Evolutionary conservation across 768 basidiomycete genomes (phyloP).

Genomic region (Mycena maculata): DNA sequence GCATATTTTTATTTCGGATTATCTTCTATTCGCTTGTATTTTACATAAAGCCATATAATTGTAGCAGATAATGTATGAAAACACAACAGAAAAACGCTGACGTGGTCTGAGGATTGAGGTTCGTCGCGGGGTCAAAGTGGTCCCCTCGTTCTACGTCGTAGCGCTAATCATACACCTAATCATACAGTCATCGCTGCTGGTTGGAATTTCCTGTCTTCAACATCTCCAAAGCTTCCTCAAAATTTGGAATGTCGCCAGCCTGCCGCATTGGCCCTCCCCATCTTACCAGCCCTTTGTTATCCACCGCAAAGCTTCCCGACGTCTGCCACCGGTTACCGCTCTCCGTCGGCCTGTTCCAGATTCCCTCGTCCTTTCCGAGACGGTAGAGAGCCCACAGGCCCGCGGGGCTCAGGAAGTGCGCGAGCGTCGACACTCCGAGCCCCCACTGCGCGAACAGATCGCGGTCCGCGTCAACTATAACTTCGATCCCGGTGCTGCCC

Average conservation of each 20-base stretch:
- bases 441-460: conserved; percentile 22
- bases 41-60: too few species aligned
- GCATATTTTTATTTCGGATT: too few species aligned
- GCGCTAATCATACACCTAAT: too few species aligned
- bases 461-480: conserved; percentile 18
- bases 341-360: conserved; percentile 22
- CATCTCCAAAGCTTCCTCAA: conserved; percentile 15
- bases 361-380: conserved; percentile 25
- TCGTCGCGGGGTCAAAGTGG: too few species aligned
- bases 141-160: too few species aligned
- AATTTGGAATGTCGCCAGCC: conserved; percentile 16
- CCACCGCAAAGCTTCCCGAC: conserved; percentile 25
- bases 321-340: conserved; percentile 26
- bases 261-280: conserved; percentile 24
- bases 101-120: too few species aligned
- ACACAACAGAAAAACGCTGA: too few species aligned
- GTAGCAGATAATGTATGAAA: too few species aligned
- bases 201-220: neutral
- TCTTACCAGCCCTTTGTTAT: neutral
- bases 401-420: conserved; percentile 14
- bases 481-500: neutral
- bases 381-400: conserved; percentile 19
- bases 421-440: conserved; percentile 14
- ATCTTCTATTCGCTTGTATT: too few species aligned
- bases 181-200: too few species aligned